phyloP scores from a whole-genome alignment of 768 basidiomycete species.

The Sarcodon aspratus region DNA sequence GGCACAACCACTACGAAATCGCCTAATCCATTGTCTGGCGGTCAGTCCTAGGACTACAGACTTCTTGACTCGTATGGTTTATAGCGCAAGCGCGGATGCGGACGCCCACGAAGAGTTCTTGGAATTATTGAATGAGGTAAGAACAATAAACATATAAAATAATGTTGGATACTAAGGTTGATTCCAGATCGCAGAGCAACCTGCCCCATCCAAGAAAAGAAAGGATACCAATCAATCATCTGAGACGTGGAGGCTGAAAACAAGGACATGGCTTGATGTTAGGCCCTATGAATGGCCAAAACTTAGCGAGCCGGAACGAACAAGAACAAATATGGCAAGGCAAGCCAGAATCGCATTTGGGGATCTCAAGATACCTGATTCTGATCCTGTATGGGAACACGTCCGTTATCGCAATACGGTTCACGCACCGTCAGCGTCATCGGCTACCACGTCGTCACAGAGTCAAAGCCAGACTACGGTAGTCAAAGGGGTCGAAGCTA shows the following conservation, averaged over 20 bases:
- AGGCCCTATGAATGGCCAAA: constrained; percentile 54
- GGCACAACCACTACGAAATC: constrained; percentile 16
- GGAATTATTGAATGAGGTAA: constrained; percentile 39
- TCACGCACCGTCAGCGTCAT: constrained; percentile 2
- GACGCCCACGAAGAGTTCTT: constrained; percentile 30
- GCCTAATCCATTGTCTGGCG: constrained; percentile 45
- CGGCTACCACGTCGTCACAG: neutral
- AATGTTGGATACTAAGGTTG: neutral
- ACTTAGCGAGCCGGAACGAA: constrained; percentile 35
- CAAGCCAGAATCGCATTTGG: constrained; percentile 37
- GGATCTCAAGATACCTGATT: constrained; percentile 42
- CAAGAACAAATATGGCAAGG: constrained; percentile 37
- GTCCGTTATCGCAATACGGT: constrained; percentile 23
- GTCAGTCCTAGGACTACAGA: constrained; percentile 33
- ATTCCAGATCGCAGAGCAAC: constrained; percentile 40
- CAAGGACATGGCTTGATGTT: constrained; percentile 52
- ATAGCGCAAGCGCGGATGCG: constrained; percentile 24
- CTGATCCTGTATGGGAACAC: constrained; percentile 53
- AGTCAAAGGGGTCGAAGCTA: constrained; percentile 16
- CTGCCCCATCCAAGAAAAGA: constrained; percentile 18
- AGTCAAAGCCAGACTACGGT: neutral
- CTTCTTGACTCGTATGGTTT: constrained; percentile 30
- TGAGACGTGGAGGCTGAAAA: constrained; percentile 42
- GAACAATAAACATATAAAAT: constrained; percentile 2
- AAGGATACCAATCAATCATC: constrained; percentile 21